Evolutionary conservation across 2,329 filamentous ascomycete species (phyloP), one percentile per base, ranked within the genome.

Genomic region (Endoconidiophora polonica): DNA sequence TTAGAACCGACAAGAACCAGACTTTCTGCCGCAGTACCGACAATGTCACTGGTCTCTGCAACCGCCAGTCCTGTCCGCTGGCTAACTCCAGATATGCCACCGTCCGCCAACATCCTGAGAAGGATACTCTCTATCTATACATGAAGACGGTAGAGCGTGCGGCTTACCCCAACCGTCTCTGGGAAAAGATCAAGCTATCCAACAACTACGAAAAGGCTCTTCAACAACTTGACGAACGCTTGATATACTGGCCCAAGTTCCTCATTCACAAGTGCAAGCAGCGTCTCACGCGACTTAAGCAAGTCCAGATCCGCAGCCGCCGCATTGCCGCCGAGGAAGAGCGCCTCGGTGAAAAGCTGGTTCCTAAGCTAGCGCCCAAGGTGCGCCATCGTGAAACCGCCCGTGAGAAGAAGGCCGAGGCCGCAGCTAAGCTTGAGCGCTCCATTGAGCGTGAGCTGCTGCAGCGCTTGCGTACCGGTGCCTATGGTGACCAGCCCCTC

Each of bases 11-110:
- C 22, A 93, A 90, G 66, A 76, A 81, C 53, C 82, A 91, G 65
- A 95, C 79, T 59, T 98, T 96, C 67, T 98, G 91, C 67, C 82
- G 90, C 64, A 94, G 95, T 67, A 88, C 90, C 67, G 83, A 87
- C 73, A 94, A 93, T 63, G 81, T 87, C 46, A 83, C 77, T 10
- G 82, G 85, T 50, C 76, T 90, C 55, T 91, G 85, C 68, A 87
- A 85, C 62, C 76, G 86, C 52, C 86, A 94, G 65, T 86, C 84
- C 49, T 94, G 88, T 63, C 87, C 88, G 2, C 77, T 94, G 52
- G 86, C 88, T 57, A 95, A 94, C 69, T 85, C 81, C 38, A 78
- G 87, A 54, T 95, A 96, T 72, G 90, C 90, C 54, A 96, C 90
- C 6, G 79, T 96, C 54, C 83, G 90, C 56, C 77, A 84, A 49